Evolutionary conservation across 768 basidiomycete genomes (phyloP), one percentile per base, ranked within the genome.

Genomic region (Kwoniella botswanensis): DNA sequence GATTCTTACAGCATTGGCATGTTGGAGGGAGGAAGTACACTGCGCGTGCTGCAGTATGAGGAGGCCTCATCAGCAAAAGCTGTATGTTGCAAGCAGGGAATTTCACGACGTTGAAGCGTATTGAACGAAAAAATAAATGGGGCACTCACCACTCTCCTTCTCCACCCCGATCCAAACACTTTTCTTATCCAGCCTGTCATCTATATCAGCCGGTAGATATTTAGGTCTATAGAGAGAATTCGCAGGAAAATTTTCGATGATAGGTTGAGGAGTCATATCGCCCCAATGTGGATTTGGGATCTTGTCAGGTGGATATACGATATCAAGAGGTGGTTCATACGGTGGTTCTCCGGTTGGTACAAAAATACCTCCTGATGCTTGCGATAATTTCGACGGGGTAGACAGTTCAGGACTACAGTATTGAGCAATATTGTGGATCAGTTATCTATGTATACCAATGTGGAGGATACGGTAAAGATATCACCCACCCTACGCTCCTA

Each of bases 151-250:
- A 13, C 67, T 64, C 15, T 67, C 59, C 55, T 75, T 71, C n/a
- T 74, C 73, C 2, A 80, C 57, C 17, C 69, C 71, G 53, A 76
- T 76, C 79, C 79, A 80, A 17, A 78, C 65, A 29, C 74, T 74
- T 15, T 53, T 42, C 61, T 69, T 59, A 55, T 76, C 74, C n/a
- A 78, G 21, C 42, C 77, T 63, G 21, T 65, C 60, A 41, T 78
- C 79, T 22, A 76, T 72, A 66, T 78, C 76, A 6, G 42, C 43
- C 18, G 79, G 79, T 18, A 80, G 22, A 13, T 59, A 66, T 41
- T 56, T 65, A 9, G 79, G 79, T 50, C 79, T 65, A 52, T 70
- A 80, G 5, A 80, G 57, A 18, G 72, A 66, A 17, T 69, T 68
- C 24, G 73, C 46, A 11, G 77, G 74, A 10, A 76, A 29, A 26